Evolutionary conservation across 768 basidiomycete species (phyloP), one percentile per base, ranked within the genome.

Genomic region (Serpula lacrymans): DNA sequence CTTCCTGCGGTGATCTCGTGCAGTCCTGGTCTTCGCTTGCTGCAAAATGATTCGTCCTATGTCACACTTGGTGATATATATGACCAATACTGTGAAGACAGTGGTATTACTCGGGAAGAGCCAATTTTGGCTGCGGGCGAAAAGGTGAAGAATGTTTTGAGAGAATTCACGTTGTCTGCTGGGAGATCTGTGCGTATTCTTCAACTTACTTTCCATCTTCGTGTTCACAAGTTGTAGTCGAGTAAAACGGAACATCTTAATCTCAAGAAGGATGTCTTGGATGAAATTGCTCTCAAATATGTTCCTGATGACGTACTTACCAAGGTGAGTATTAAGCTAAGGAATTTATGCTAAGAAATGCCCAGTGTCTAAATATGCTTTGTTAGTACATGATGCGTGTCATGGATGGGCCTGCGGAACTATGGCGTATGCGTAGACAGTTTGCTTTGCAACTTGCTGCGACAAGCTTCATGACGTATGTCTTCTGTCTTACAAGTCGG

Each of bases 341-440:
- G 25, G 14, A 38, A 14, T 39, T 22, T 9, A 14, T 31, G 14
- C 24, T 28, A 14, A 21, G 27, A 7, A 22, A 6, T 23, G 8
- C 5, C 8, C n/a, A 17, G 8, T 39, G 14, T 30, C 34, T 39
- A 20, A 46, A 39, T 20, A 37, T 36, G 3, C 25, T 33, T 26
- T 42, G 33, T 2, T 41, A 99, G 96, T 98, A 93, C 60, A 89
- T 99, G 87, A 72, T 81, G 28, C 78, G 77, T 24, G 84, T 86
- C 17, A 95, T 97, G 89, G 68, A 74, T 33, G 77, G 75, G 2
- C 81, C 94, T 4, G 78, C 79, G 42, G 89, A 93, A 52, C 73
- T 98, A 3, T 99, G 95, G 95, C 77, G 88, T 45, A 92, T 98
- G 81, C 82, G 96, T 45, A 98, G 96, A 67, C 94, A 97, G 64